These are phyloP conservation scores for Candida succiphila DNA, from an alignment of 805 yeast species.

Conservation along the genomic window DNA sequence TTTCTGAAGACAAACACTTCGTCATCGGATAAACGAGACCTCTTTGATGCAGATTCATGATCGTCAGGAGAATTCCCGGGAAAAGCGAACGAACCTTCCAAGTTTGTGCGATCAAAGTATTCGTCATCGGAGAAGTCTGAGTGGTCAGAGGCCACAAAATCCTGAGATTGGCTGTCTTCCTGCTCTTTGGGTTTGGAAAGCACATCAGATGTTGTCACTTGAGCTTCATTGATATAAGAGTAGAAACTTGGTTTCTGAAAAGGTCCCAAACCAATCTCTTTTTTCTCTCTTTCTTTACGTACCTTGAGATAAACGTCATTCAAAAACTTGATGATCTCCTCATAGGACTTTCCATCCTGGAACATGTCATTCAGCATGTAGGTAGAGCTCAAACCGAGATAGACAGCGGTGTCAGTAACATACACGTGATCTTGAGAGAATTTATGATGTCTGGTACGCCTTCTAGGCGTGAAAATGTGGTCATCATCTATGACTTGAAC, in stretches of 20 bases:
- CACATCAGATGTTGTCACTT: too few relatives aligned
- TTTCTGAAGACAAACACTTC: constrained; percentile 13
- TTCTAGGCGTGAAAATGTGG: background rate
- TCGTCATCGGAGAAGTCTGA: too few relatives aligned
- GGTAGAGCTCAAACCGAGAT: constrained; percentile 20
- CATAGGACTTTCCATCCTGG: constrained; percentile 18
- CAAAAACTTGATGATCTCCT: constrained; percentile 16
- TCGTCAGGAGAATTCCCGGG: too few relatives aligned
- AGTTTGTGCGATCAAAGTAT: too few relatives aligned
- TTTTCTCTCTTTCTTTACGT: constrained; percentile 14
- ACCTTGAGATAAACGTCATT: constrained; percentile 14
- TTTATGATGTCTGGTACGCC: constrained; percentile 17
- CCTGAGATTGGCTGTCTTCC: too few relatives aligned
- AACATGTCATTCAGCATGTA: constrained; percentile 17
- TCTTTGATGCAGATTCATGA: too few relatives aligned
- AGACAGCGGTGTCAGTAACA: constrained; percentile 23
- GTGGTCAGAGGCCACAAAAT: too few relatives aligned
- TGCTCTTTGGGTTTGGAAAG: too few relatives aligned
- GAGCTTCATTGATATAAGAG: background rate
- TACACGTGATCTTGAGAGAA: constrained; percentile 26
- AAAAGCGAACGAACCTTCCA: too few relatives aligned
- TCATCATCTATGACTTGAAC: background rate
- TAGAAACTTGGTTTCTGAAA: constrained; percentile 9
- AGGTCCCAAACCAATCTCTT: constrained; percentile 20
- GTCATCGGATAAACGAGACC: constrained; percentile 3